These are phyloP conservation scores for Earliella scabrosa DNA, from an alignment of 1,284 basidiomycete genomes.

Conservation along the genomic window DNA sequence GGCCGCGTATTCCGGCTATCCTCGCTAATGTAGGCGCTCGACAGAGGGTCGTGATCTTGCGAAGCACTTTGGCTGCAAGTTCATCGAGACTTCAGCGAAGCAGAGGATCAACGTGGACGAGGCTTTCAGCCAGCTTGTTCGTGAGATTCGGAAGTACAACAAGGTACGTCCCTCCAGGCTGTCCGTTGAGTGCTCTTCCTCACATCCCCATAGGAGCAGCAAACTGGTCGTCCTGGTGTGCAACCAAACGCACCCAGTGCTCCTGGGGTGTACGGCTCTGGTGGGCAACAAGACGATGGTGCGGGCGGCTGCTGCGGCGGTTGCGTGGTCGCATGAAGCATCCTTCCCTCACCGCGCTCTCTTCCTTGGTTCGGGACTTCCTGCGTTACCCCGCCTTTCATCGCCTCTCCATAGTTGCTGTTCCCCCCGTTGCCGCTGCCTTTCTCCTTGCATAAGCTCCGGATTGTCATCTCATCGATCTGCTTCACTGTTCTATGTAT, in stretches of 20 bases:
- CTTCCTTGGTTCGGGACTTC: slow-evolving; percentile 14
- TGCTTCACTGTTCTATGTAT: slow-evolving; percentile 25
- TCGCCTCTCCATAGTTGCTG: slow-evolving; percentile 3
- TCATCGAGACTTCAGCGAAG: slow-evolving; percentile 99
- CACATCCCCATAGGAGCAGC: slow-evolving; percentile 51
- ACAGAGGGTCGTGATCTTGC: slow-evolving; percentile 97
- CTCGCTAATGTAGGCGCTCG: slow-evolving; percentile 3
- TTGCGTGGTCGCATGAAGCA: slow-evolving; percentile 59
- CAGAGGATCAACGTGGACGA: slow-evolving; percentile 99
- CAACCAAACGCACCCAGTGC: slow-evolving; percentile 49
- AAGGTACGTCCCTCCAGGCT: slow-evolving; percentile 53
- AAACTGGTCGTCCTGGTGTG: slow-evolving; percentile 59
- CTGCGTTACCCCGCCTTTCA: slow-evolving; percentile 22
- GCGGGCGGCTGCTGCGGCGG: slow-evolving; percentile 72
- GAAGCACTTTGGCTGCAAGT: slow-evolving; percentile 95
- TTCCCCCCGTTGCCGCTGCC: not conserved
- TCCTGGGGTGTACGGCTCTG: slow-evolving; percentile 51
- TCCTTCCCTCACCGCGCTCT: not conserved
- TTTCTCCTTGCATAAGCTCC: not conserved
- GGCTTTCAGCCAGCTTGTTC: slow-evolving; percentile 96
- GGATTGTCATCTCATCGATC: slow-evolving; percentile 25
- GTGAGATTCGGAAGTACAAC: slow-evolving; percentile 97
- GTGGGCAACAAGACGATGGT: slow-evolving; percentile 52
- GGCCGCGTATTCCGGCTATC: not conserved
- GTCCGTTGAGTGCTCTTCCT: not conserved